Evolutionary conservation across 2,329 filamentous ascomycete species (phyloP).

Genomic region (Fusarium sp.): DNA sequence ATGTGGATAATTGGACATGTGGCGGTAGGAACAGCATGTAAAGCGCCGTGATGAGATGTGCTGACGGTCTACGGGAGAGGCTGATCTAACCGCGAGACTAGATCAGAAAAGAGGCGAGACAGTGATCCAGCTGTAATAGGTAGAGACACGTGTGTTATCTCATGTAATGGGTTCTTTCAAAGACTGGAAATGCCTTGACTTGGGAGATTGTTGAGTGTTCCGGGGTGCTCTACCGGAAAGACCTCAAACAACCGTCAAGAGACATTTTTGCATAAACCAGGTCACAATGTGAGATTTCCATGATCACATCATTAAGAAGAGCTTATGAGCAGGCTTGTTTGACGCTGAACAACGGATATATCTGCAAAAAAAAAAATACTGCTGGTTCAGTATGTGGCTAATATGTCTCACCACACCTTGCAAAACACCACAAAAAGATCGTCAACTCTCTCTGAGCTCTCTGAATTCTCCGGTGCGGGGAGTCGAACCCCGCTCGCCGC

Average conservation of each 20-base stretch:
- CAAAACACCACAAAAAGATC: constrained; percentile 4
- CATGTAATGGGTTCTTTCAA: neutral
- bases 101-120: neutral
- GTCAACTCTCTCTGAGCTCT: neutral
- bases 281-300: too few species aligned
- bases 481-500: constrained; percentile 43
- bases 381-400: neutral
- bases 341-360: neutral
- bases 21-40: neutral
- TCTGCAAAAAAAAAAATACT: neutral
- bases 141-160: neutral
- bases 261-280: neutral
- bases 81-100: neutral
- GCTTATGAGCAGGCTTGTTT: neutral
- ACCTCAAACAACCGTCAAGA: neutral
- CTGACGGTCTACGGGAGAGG: neutral
- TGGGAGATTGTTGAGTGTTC: neutral
- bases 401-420: neutral
- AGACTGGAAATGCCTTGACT: neutral
- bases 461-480: constrained; percentile 31
- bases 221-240: neutral
- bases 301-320: neutral
- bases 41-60: neutral
- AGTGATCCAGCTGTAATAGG: neutral
- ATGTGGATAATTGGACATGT: neutral